Evolutionary conservation across 495 filamentous ascomycete genomes (phyloP), one percentile per base, ranked within the genome.

Genomic region (Podospora tetraspora): DNA sequence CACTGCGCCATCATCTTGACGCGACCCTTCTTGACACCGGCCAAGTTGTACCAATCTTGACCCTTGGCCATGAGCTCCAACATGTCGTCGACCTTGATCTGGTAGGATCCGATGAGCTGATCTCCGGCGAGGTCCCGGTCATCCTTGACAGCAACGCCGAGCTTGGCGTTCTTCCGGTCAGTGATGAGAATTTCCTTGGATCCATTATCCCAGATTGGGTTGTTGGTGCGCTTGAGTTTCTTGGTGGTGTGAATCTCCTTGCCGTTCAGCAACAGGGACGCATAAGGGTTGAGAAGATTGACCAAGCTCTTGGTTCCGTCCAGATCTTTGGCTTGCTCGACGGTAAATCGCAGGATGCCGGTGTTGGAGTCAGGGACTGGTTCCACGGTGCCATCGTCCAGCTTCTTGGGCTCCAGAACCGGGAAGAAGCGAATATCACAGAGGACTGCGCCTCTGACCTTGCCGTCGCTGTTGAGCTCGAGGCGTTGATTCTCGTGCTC

Each of bases 351-450:
- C 67, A 92, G 85, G 71, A 99, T 96, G 82, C 95, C 95, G 12
- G 92, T 96, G 76, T 93, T 93, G 21, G 92, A 86, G 73, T 97
- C 95, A 3, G 96, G 95, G 0, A 89, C 84, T 3, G 93, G 91
- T 68, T 91, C 90, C 58, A 81, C 78, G 66, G 88, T 92, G 30
- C 94, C 95, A 72, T 92, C 90, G 30, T 89, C 87, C 9, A 91
- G 81, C 72, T 87, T 89, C 30, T 78, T 79, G 21, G 88, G 87
- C 74, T 92, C 90, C 29, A 97, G 79, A 23, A 97, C 91, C 2
- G 96, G 94, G 88, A 97, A 99, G 85, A 96, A 99, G 23, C 91
- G 91, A 67, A 98, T 82, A 75, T 98, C 96, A 59, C 86, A 86
- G 69, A 90, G 86, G 29, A 98, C 69, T 10, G 91, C 82, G 74